Evolutionary conservation across 148 eudicot genomes (phyloP).

Genomic region (Amaranthus palmeri): DNA sequence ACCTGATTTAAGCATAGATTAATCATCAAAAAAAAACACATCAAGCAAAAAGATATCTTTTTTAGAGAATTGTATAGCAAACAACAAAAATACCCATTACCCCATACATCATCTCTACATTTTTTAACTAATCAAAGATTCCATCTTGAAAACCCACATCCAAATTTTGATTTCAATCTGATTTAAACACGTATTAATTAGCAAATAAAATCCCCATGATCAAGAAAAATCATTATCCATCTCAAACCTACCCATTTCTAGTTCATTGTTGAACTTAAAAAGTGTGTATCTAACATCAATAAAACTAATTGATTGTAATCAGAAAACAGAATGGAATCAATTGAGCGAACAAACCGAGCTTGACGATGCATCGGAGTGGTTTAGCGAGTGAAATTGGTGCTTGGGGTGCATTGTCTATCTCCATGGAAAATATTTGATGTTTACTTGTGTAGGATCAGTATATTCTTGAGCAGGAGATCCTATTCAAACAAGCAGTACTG

Average conservation of each 20-base stretch:
- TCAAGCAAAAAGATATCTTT: background rate
- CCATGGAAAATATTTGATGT: conserved; percentile 6
- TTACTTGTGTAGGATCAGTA: background rate
- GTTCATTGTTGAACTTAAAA: background rate
- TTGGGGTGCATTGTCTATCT: background rate
- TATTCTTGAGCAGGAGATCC: background rate
- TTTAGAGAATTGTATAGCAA: too few relatives aligned
- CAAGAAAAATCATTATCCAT: background rate
- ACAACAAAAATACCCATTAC: too few relatives aligned
- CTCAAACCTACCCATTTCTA: background rate
- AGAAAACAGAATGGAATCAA: background rate
- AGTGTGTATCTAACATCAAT: background rate
- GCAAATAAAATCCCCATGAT: background rate
- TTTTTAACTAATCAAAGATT: background rate
- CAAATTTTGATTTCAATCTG: background rate
- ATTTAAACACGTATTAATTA: background rate
- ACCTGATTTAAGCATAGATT: background rate
- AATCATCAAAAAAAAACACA: background rate
- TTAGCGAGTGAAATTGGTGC: conserved; percentile 20
- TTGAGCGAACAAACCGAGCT: conserved; percentile 44
- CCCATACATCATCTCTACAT: background rate
- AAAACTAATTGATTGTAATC: conserved; percentile 3
- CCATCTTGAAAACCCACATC: conserved; percentile 8
- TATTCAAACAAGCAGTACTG: too few relatives aligned
- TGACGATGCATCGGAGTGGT: conserved; percentile 70